These are phyloP conservation scores for Mucor velutinosus DNA, from an alignment of 371 early-diverging fungal species.

Conservation along the genomic window DNA sequence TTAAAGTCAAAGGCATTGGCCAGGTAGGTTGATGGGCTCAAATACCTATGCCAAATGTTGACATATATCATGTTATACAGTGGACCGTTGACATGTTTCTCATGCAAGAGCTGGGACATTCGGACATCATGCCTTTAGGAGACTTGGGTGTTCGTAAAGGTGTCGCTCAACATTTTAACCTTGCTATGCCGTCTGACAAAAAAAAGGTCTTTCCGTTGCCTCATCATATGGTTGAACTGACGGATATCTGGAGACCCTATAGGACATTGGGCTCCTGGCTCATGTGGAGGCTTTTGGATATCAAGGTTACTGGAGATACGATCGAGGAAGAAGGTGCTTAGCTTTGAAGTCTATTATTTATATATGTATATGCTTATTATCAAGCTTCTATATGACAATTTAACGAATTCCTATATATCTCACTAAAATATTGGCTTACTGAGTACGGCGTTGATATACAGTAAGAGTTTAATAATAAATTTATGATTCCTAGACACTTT, in stretches of 20 bases:
- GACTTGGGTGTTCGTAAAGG: constrained; percentile 64
- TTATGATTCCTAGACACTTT: no score
- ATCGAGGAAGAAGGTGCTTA: neutral
- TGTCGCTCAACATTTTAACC: constrained; percentile 39
- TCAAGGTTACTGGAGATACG: constrained; percentile 7
- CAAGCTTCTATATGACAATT: no score
- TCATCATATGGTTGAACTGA: constrained; percentile 47
- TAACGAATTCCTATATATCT: no score
- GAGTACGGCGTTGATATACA: no score
- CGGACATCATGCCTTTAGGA: constrained; percentile 57
- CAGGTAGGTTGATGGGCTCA: constrained; percentile 33
- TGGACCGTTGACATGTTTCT: constrained; percentile 64
- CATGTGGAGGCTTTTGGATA: constrained; percentile 53
- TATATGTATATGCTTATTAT: no score
- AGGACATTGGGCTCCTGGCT: constrained; percentile 52
- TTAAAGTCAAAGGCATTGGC: constrained; percentile 58
- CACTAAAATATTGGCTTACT: no score
- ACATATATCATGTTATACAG: constrained; percentile 5
- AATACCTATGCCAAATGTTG: neutral
- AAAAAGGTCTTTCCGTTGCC: constrained; percentile 31
- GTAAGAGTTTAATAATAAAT: no score
- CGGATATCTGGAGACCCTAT: constrained; percentile 56
- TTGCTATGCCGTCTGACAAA: neutral
- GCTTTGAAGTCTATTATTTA: no score
- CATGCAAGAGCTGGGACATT: constrained; percentile 58